Evolutionary conservation across 1,284 basidiomycete genomes (phyloP), one percentile per base, ranked within the genome.

Genomic region (Hemileia vastatrix): DNA sequence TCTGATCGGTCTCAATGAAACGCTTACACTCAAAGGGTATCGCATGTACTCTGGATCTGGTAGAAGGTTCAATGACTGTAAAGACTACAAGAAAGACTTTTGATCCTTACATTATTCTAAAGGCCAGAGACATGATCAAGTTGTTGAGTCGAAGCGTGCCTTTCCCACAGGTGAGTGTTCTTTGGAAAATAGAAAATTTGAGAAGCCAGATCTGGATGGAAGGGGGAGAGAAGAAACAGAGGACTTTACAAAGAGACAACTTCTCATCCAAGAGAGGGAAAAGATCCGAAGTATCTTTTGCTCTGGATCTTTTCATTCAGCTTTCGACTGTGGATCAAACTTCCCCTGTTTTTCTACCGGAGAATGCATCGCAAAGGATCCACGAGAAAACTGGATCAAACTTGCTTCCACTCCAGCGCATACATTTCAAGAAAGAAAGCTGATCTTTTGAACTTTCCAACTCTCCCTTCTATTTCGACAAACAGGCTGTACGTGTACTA

Each of bases 1-100:
- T 51, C 57, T 15, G n/a, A 47, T 48, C 31, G n/a, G n/a, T 18
- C 13, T 44, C 44, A 27, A n/a, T n/a, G 15, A 54, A 60, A 44
- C 24, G 40, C 18, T 61, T 23, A 23, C 40, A 33, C 33, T 11
- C 27, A 6, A 69, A 92, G 88, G 90, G 89, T 9, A 79, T 97
- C 48, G 83, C 85, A 21, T 96, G 92, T 72, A 91, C 88, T 24
- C 84, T 98, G 24, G 93, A 98, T 78, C 80, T 98, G 63, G 86
- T 98, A 44, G 89, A 96, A 68, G 94, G 94, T 67, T 90, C 88
- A 50, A 97, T 98, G 94, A 87, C 90, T 33, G 94, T 97, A 47
- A 84, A 86, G 64, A 98, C 94, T 32, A 98, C 94, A 3, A 84
- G 94, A 66, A 97, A 96, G 81, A 91, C 94, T 19, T 94, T 83